Base-by-base conservation (phyloP, 2,329 filamentous ascomycete genomes). In the Ophiostoma tasmaniense region DNA sequence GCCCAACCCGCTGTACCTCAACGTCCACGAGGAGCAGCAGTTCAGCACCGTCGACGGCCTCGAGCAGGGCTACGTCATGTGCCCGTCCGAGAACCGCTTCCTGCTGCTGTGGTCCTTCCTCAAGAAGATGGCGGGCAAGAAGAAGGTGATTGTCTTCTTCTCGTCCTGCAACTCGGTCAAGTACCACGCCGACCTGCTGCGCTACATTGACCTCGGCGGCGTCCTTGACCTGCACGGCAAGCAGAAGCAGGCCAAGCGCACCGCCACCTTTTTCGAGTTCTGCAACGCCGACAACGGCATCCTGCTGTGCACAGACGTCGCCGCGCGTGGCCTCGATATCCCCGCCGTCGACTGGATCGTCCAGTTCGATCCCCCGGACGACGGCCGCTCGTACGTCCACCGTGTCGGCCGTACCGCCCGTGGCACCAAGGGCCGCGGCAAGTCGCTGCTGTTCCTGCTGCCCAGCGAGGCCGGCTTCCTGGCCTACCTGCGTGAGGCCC, bases 121-220 rank as follows among this genome's bases (percentile, higher is more conserved):
- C 65, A 95, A 96, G 81, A 88, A 90, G 74, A 92, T 96, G 80
- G 83, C 90, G 68, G 94, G 93, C 84, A 97, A 97, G 80, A 97
- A 97, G 80, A 98, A 98, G 85, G 90, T 97, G 72, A 97, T 98
- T 77, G 93, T 98, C 71, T 98, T 98, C 83, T 93, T 97, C 80
- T 92, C 89, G 74, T 93, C 89, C 76, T 96, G 93, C 78, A 92
- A 92, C 76, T 96, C 90, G 73, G 94, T 98, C 75, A 96, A 96
- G 78, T 99, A 98, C 80, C 93, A 97, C 80, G 88, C 91, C 33
- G 93, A 98, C 78, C 87, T 99, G 35, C 87, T 99, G 73, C 98
- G 98, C 82, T 98, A 97, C 81, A 97, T 98, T 75, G 95, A 98
- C 78, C 85, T 97, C 22, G 75, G 73, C 55, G 76, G 74, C 59